Percentiles rank a stretch among this genome's conserved stretches.
Conservation (phyloP, 78 protist species). For the Emiliania huxleyi region DNA sequence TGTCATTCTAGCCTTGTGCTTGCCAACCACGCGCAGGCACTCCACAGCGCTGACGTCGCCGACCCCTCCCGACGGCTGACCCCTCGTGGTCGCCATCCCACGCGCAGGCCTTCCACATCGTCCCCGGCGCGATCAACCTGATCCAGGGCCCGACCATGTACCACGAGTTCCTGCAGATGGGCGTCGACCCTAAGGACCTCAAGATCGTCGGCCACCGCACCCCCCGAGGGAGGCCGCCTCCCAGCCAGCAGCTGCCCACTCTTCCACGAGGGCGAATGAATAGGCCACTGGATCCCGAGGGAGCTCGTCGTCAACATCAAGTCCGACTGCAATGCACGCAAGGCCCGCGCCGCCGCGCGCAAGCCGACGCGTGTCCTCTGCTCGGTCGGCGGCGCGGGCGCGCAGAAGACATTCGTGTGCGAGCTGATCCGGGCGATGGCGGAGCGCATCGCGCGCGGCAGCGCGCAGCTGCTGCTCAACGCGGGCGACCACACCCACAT, state of each 20-base stretch:
- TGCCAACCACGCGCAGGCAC: no score
- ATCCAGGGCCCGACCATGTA: constrained; percentile 20
- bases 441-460: background rate
- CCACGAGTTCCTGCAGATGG: background rate
- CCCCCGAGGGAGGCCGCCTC: no score
- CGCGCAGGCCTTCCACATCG: constrained; percentile 22
- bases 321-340: background rate
- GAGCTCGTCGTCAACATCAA: constrained; percentile 25
- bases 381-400: constrained; percentile 22
- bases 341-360: background rate
- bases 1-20: no score
- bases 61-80: no score
- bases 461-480: background rate
- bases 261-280: no score
- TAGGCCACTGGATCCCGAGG: constrained; percentile 17
- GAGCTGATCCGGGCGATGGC: background rate
- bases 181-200: background rate
- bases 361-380: constrained; percentile 20
- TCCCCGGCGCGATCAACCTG: background rate
- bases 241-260: no score
- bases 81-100: no score
- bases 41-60: no score
- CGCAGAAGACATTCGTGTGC: background rate
- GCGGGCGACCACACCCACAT: constrained; percentile 27
- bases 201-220: background rate